Conservation (phyloP, 768 basidiomycete genomes). For the Pleurotus ostreatus region DNA sequence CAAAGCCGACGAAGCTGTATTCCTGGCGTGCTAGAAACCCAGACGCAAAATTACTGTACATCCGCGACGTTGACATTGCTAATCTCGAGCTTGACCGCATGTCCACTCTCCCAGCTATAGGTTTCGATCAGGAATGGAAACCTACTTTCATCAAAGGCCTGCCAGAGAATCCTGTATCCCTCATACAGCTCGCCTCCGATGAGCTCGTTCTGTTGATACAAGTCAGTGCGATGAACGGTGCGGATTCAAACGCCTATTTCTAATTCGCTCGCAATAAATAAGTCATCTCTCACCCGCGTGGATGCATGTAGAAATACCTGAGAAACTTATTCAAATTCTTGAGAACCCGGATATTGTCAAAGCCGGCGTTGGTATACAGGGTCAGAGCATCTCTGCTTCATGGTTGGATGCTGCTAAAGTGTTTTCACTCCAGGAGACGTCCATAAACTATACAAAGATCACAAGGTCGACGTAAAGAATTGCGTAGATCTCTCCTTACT, state of each 20-base stretch:
- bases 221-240: slow-evolving; percentile 54
- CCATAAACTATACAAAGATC: slow-evolving; percentile 55
- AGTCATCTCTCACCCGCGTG: neutral
- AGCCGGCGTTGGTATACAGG: slow-evolving; percentile 71
- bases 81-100: neutral
- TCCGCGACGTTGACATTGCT: slow-evolving; percentile 19
- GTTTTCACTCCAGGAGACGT: slow-evolving; percentile 49
- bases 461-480: slow-evolving; percentile 39
- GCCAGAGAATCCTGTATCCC: slow-evolving; percentile 62
- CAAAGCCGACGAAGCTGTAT: slow-evolving; percentile 28
- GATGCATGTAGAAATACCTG: slow-evolving; percentile 43
- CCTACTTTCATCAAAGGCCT: slow-evolving; percentile 53
- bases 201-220: slow-evolving; percentile 62
- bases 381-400: slow-evolving; percentile 25
- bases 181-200: slow-evolving; percentile 66
- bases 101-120: slow-evolving; percentile 24
- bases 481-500: slow-evolving; percentile 70
- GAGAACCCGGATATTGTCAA: slow-evolving; percentile 53
- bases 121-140: slow-evolving; percentile 82
- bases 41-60: slow-evolving; percentile 27
- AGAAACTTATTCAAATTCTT: slow-evolving; percentile 47
- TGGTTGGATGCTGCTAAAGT: neutral
- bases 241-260: slow-evolving; percentile 3
- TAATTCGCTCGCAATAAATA: neutral
- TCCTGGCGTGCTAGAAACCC: slow-evolving; percentile 32